phyloP scores from a whole-genome alignment of 768 basidiomycete genomes.

The Psilocybe azurescens region DNA sequence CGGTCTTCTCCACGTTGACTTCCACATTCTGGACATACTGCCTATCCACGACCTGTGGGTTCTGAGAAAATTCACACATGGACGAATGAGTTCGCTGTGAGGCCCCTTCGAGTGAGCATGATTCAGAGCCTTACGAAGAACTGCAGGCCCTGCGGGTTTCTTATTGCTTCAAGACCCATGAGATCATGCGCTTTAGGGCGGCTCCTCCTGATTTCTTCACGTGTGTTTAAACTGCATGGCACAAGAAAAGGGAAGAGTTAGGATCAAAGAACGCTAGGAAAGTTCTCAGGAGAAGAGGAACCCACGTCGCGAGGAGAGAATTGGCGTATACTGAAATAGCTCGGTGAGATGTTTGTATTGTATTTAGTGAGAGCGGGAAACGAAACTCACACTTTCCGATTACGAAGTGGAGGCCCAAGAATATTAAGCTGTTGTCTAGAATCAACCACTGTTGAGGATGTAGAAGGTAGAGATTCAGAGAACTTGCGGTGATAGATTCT shows the following conservation, averaged over 20 bases:
- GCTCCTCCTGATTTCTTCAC: conserved; percentile 8
- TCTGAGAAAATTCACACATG: background rate
- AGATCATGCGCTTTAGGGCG: conserved; percentile 1
- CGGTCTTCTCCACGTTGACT: conserved; percentile 9
- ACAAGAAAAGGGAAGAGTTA: background rate
- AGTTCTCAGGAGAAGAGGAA: background rate
- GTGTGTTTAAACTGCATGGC: conserved; percentile 18
- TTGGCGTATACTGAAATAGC: conserved; percentile 47
- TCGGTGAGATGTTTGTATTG: background rate
- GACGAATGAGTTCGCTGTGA: no score
- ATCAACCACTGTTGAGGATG: conserved; percentile 41
- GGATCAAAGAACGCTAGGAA: background rate
- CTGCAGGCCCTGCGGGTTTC: conserved; percentile 6
- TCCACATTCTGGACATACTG: conserved; percentile 1
- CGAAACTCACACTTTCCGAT: conserved; percentile 45
- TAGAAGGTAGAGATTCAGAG: no score
- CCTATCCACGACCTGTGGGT: background rate
- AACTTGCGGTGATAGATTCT: no score
- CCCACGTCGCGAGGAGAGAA: conserved; percentile 39
- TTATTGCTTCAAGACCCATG: conserved; percentile 11
- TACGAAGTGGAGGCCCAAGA: conserved; percentile 51
- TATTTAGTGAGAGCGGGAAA: background rate
- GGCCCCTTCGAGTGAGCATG: no score
- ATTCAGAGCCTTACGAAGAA: conserved; percentile 2
- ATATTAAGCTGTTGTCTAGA: conserved; percentile 45